Conservation (phyloP, 2,329 filamentous ascomycete species). For the Immersiporthe knoxdaviesiana region DNA sequence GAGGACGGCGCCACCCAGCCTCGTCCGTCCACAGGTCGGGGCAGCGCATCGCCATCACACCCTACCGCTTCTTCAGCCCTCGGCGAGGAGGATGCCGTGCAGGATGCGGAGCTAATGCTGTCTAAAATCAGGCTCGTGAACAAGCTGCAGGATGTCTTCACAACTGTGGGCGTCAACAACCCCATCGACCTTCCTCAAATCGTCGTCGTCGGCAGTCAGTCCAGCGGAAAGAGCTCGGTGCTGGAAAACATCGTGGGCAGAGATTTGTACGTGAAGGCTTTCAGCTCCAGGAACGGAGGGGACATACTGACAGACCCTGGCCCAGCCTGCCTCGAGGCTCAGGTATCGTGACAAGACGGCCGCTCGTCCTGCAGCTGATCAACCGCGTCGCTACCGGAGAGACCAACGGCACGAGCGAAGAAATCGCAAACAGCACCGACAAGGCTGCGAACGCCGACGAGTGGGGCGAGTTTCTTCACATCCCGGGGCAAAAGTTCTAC, state of each 20-base stretch:
- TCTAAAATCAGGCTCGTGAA: constrained; percentile 77
- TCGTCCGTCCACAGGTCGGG: background rate
- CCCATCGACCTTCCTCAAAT: constrained; percentile 99
- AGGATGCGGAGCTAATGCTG: constrained; percentile 68
- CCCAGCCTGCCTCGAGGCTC: constrained; percentile 90
- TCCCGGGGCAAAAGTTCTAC: constrained; percentile 86
- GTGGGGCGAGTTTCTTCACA: constrained; percentile 97
- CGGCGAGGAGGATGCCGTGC: constrained; percentile 59
- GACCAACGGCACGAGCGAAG: constrained; percentile 73
- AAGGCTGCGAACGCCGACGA: constrained; percentile 85
- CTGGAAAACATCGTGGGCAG: constrained; percentile 97
- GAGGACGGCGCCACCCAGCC: background rate
- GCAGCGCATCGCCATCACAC: constrained; percentile 6
- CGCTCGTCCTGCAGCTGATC: constrained; percentile 96
- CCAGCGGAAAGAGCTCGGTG: constrained; percentile 98
- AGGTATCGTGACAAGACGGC: constrained; percentile 94
- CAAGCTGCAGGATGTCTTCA: constrained; percentile 99
- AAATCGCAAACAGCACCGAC: constrained; percentile 70
- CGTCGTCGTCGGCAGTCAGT: constrained; percentile 96
- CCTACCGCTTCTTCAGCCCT: background rate
- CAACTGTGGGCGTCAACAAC: constrained; percentile 97
- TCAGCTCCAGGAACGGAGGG: constrained; percentile 10
- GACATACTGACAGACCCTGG: constrained; percentile 14
- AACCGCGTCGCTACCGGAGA: constrained; percentile 69
- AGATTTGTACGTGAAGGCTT: constrained; percentile 78